Base-by-base conservation (phyloP, 805 yeast genomes). In the Lachancea nothofagi region DNA sequence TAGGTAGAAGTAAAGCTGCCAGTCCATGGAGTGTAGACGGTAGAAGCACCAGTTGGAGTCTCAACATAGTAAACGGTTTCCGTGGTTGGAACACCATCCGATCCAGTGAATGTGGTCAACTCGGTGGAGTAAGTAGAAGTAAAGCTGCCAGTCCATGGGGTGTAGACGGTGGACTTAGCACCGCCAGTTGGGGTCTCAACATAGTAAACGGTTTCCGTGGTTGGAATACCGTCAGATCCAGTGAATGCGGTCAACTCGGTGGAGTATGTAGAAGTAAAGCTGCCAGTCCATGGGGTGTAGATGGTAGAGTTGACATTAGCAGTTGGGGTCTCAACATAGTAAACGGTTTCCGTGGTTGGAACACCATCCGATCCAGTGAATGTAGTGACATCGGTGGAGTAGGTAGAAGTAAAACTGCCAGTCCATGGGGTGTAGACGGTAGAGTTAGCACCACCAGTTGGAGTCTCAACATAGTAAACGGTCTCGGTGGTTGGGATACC, bases 241-340 rank as follows among this genome's bases (percentile, higher is more conserved):
- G 34, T 17, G 22, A 34, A 25, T 15, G 50, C 44, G 25, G 33
- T 17, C 25, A 22, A 26, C 7, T 26, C 34, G 17, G 48, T 41
- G 10, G 48, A 31, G 17, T 35, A 35, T 1, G 48, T 46, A 1
- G 38, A 12, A 19, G 31, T 21, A 10, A 20, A 24, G 4, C 37
- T 8, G 1, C 44, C 37, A 6, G 29, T 25, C 40, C 40, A 36
- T 14, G 47, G 31, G 6, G 19, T 18, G n/a, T n/a, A n/a, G n/a
- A n/a, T n/a, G n/a, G n/a, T n/a, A n/a, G n/a, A n/a, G n/a, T n/a
- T 21, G 7, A 36, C 31, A 15, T 30, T n/a, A n/a, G n/a, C n/a
- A n/a, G n/a, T 40, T 27, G 50, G 48, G 14, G 46, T 45, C 35
- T 45, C 45, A 14, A 47, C 49, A 27, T 43, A 36, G 38, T 40